Conservation (phyloP, 441 rosid genomes). For the Pelargonium cotyledonis region DNA sequence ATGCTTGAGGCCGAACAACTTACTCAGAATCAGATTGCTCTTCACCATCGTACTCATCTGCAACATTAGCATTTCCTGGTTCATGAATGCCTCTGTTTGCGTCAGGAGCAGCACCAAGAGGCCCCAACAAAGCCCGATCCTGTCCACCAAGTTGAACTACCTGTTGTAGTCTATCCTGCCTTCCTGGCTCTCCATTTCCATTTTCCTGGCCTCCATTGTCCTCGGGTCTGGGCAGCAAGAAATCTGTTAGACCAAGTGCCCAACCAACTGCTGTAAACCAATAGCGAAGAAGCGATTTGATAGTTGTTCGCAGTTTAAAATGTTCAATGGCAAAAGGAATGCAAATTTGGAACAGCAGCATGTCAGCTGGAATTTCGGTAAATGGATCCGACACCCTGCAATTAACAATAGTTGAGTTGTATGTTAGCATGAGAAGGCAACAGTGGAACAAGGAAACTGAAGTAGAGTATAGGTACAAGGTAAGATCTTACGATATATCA, state of each 20-base stretch:
- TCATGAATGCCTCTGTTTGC: constrained; percentile 36
- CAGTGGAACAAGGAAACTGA: constrained; percentile 3
- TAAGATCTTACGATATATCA: constrained; percentile 72
- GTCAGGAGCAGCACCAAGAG: constrained; percentile 38
- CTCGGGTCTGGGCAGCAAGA: constrained; percentile 73
- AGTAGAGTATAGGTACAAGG: background rate
- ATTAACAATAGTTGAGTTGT: constrained; percentile 10
- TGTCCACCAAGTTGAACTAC: constrained; percentile 52
- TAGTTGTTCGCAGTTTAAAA: constrained; percentile 80
- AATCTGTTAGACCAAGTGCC: constrained; percentile 85
- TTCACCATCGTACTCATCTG: constrained; percentile 62
- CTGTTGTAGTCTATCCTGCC: constrained; percentile 63
- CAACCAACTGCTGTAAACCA: constrained; percentile 92
- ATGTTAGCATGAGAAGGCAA: constrained; percentile 18
- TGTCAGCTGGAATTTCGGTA: constrained; percentile 96
- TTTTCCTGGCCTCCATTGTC: constrained; percentile 67
- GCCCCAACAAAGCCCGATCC: constrained; percentile 50
- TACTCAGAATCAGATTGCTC: constrained; percentile 86
- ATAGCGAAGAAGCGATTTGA: constrained; percentile 76
- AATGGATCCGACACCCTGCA: constrained; percentile 93
- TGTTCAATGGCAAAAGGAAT: constrained; percentile 92
- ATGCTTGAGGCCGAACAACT: constrained; percentile 5
- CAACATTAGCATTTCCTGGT: constrained; percentile 33
- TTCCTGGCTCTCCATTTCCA: constrained; percentile 62
- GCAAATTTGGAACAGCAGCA: constrained; percentile 95